Base-by-base conservation (phyloP, 1,139 yeast species). In the Pichia cactophila region DNA sequence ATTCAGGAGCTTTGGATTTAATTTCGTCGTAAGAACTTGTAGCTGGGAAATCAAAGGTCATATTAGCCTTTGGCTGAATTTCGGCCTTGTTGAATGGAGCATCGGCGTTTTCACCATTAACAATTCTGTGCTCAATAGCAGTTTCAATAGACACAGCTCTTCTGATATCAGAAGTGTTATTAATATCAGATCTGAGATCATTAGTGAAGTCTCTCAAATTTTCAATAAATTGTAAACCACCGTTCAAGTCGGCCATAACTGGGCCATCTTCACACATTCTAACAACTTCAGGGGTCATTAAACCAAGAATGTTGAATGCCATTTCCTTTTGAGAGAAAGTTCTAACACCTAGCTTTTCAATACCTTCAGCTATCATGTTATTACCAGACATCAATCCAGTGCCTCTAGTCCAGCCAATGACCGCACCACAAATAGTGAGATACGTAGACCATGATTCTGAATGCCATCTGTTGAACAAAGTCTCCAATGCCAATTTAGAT, bases 381-480 rank as follows among this genome's bases (percentile, higher is more conserved):
- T 92, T 92, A 61, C 85, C 97, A 64, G 90, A 78, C 98, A 92
- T 92, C 67, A 92, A 83, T 67, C 98, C 98, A 56, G 98, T 92
- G 71, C 98, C 98, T 80, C 98, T 88, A 56, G 98, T 92, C 98
- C 98, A 92, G 67, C 98, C 98, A 70, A 92, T 92, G 58, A 92
- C 80, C 48, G 97, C 97, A 77, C 98, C 98, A 71, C 97, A 90
- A 56, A 92, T 77, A 55, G 97, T 92, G 72, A 92, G 83, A 75
- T 87, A 94, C 59, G 86, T 75, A 49, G 84, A 83, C 98, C 98
- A 92, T 55, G 90, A 87, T 77, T 92, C 98, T 46, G 97, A 90
- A 71, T 84, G 79, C 98, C 98, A 92, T 78, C 97, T 86, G 84
- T 90, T 90, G 81, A 92, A 88, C 68, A 92, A 75, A 37, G 97